A percentile compares a stretch with the other conserved stretches of the same genome.
phyloP scores from a whole-genome alignment of 345 rosid genomes.

The Cardiospermum halicacabum region DNA sequence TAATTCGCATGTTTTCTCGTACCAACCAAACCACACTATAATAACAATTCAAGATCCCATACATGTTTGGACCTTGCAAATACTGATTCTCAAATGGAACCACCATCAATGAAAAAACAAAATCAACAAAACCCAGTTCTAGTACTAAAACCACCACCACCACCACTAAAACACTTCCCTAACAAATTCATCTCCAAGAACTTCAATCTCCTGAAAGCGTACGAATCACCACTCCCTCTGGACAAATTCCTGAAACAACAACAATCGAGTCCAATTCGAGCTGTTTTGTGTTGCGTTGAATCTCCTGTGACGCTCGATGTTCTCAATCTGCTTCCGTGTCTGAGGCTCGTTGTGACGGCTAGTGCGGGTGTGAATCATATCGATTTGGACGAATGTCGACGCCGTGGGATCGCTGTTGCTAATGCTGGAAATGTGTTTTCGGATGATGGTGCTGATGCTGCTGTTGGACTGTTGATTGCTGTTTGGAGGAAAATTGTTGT shows the following conservation, averaged over 20 bases:
- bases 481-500: conserved; percentile 49
- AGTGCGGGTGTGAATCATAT: conserved; percentile 53
- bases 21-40: too few species aligned
- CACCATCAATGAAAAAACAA: too few species aligned
- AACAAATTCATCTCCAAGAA: conserved; percentile 4
- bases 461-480: conserved; percentile 49
- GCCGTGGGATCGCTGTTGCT: conserved; percentile 44
- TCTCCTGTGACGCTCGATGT: conserved; percentile 20
- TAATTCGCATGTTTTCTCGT: too few species aligned
- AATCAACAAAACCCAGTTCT: conserved; percentile 13
- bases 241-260: conserved; percentile 30
- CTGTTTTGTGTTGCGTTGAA: conserved; percentile 26
- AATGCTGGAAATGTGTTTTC: conserved; percentile 39
- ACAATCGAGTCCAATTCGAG: conserved; percentile 30
- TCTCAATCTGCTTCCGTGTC: conserved; percentile 39
- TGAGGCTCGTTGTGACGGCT: conserved; percentile 39
- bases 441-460: conserved; percentile 49
- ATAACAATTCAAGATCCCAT: too few species aligned
- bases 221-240: conserved; percentile 20
- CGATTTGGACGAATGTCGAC: conserved; percentile 48
- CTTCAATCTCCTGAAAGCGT: conserved; percentile 22
- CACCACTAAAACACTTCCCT: not conserved
- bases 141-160: conserved; percentile 20
- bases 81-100: too few species aligned
- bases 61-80: too few species aligned